These are phyloP conservation scores for Nicotiana tomentosiformis DNA, from an alignment of 257 asterid species.

Conservation along the genomic window DNA sequence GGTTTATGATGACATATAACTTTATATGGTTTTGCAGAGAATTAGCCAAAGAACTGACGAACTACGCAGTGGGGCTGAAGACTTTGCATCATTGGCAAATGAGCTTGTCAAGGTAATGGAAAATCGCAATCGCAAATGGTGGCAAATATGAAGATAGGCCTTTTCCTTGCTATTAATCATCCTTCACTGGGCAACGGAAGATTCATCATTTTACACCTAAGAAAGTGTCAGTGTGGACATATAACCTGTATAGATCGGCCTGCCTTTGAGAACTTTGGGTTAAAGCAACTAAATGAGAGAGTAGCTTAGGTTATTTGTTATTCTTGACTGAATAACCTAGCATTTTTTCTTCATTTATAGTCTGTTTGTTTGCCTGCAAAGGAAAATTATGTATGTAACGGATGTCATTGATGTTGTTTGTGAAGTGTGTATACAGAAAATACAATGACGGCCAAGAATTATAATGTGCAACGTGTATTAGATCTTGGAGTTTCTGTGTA, in stretches of 20 bases:
- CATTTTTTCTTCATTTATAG: not conserved
- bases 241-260: not conserved
- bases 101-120: conserved; percentile 92
- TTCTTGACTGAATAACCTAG: not conserved
- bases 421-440: not conserved
- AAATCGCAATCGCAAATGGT: conserved; percentile 77
- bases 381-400: not conserved
- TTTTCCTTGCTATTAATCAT: not conserved
- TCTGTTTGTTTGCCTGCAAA: not conserved
- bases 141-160: conserved; percentile 44
- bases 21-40: conserved; percentile 38
- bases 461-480: not conserved
- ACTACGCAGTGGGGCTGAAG: conserved; percentile 72
- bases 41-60: conserved; percentile 71
- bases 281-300: not conserved
- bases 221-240: not conserved
- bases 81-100: conserved; percentile 79
- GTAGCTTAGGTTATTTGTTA: not conserved
- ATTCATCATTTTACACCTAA: not conserved
- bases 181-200: not conserved
- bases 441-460: not conserved
- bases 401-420: not conserved
- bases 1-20: not conserved
- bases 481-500: not conserved
- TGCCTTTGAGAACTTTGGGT: not conserved